Evolutionary conservation across 169 alveolate genomes (phyloP).

Genomic region (Eimeria sp.): DNA sequence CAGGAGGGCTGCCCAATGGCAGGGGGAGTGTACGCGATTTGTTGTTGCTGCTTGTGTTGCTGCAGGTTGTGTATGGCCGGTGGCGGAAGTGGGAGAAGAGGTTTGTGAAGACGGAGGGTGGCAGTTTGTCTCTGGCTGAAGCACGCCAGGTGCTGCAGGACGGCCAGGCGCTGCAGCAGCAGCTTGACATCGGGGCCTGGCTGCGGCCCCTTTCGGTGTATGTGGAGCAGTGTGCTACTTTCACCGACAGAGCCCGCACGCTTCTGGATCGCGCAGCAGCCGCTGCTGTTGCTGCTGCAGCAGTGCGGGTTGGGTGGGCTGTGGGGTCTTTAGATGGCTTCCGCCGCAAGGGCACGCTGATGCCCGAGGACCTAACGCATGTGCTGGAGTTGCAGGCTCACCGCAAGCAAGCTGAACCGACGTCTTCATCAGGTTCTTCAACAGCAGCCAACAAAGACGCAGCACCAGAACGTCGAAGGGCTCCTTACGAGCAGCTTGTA

Average conservation of each 20-base stretch:
- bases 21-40: not conserved
- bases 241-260: conserved; percentile 63
- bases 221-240: conserved; percentile 63
- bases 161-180: conserved; percentile 79
- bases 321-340: conserved; percentile 82
- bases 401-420: conserved; percentile 34
- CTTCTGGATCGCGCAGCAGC: conserved; percentile 81
- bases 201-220: conserved; percentile 50
- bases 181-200: conserved; percentile 72
- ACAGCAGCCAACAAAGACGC: conserved; percentile 65
- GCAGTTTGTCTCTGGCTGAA: conserved; percentile 78
- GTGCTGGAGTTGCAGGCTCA: conserved; percentile 78
- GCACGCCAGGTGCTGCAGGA: conserved; percentile 80
- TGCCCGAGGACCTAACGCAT: conserved; percentile 70
- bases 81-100: conserved; percentile 84
- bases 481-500: conserved; percentile 62
- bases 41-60: conserved; percentile 49
- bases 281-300: conserved; percentile 80
- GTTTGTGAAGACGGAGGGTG: conserved; percentile 71
- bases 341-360: conserved; percentile 80
- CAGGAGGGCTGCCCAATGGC: not conserved
- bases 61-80: conserved; percentile 80
- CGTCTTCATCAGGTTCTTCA: not conserved
- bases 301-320: conserved; percentile 78
- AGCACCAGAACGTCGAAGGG: conserved; percentile 71